Percentiles rank a stretch among this genome's conserved stretches.
phyloP scores from a whole-genome alignment of 2,329 filamentous ascomycete species.

The Aureobasidium pullulans region DNA sequence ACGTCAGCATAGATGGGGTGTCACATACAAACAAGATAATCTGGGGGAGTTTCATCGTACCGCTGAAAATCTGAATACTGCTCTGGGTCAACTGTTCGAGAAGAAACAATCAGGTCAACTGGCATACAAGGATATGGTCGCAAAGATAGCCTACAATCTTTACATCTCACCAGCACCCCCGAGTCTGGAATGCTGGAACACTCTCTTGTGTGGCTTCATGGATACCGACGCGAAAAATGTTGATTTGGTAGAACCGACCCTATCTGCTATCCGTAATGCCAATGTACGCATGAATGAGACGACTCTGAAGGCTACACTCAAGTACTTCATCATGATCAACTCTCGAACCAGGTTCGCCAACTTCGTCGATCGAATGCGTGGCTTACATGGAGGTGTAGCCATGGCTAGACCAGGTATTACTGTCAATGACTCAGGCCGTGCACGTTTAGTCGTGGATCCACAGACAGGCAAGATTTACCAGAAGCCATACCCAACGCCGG shows the following conservation, averaged over 20 bases:
- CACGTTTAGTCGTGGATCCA: neutral
- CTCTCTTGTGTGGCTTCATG: constrained; percentile 60
- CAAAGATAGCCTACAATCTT: constrained; percentile 55
- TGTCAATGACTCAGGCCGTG: constrained; percentile 23
- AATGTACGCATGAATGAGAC: constrained; percentile 41
- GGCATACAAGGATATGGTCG: constrained; percentile 21
- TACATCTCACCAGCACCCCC: constrained; percentile 54
- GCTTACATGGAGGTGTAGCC: constrained; percentile 31
- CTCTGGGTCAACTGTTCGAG: constrained; percentile 21
- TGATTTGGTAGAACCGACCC: constrained; percentile 17
- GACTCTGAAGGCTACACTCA: constrained; percentile 34
- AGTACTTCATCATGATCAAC: constrained; percentile 30
- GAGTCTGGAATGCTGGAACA: constrained; percentile 63
- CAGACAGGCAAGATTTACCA: constrained; percentile 30
- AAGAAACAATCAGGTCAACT: constrained; percentile 17
- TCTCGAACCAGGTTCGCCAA: constrained; percentile 29
- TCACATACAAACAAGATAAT: constrained; percentile 32
- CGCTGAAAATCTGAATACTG: constrained; percentile 20
- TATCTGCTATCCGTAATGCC: constrained; percentile 24
- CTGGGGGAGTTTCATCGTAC: constrained; percentile 28
- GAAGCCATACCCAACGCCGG: constrained; percentile 36
- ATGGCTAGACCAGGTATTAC: constrained; percentile 32
- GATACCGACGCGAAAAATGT: constrained; percentile 10
- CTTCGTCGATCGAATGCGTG: constrained; percentile 37
- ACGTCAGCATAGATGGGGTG: neutral